phyloP scores from a whole-genome alignment of 1,284 basidiomycete genomes.

The Leccinum solheimii region DNA sequence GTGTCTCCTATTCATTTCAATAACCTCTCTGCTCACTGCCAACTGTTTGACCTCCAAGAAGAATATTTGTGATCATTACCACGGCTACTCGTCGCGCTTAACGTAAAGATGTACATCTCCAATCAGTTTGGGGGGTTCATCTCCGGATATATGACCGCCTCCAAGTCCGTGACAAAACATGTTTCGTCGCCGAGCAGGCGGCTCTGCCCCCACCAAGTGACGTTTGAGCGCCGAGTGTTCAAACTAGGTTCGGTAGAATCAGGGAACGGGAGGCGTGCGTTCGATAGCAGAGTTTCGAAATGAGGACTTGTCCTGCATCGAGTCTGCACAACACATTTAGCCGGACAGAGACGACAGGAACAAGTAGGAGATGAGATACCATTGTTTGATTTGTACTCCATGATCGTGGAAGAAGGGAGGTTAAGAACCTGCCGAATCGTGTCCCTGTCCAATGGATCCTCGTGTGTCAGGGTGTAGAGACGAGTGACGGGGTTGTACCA shows the following conservation, averaged over 20 bases:
- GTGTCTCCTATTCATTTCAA: background rate
- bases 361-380: constrained; percentile 43
- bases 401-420: constrained; percentile 66
- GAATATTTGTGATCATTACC: constrained; percentile 3
- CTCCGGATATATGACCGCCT: constrained; percentile 7
- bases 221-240: background rate
- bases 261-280: constrained; percentile 42
- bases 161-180: constrained; percentile 6
- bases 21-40: background rate
- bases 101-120: constrained; percentile 18
- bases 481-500: constrained; percentile 25
- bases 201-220: constrained; percentile 3
- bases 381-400: constrained; percentile 87
- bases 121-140: constrained; percentile 5
- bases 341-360: background rate
- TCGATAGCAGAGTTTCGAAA: constrained; percentile 70
- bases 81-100: background rate
- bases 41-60: background rate
- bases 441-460: constrained; percentile 47
- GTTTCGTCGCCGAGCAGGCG: background rate
- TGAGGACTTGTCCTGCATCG: constrained; percentile 81
- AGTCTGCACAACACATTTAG: constrained; percentile 48
- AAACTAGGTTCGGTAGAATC: constrained; percentile 6
- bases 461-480: background rate
- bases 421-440: constrained; percentile 66